Percentiles rank a stretch among this genome's conserved stretches.
phyloP scores from a whole-genome alignment of 2,329 filamentous ascomycete species.

The Chaetomiaceae sp. region DNA sequence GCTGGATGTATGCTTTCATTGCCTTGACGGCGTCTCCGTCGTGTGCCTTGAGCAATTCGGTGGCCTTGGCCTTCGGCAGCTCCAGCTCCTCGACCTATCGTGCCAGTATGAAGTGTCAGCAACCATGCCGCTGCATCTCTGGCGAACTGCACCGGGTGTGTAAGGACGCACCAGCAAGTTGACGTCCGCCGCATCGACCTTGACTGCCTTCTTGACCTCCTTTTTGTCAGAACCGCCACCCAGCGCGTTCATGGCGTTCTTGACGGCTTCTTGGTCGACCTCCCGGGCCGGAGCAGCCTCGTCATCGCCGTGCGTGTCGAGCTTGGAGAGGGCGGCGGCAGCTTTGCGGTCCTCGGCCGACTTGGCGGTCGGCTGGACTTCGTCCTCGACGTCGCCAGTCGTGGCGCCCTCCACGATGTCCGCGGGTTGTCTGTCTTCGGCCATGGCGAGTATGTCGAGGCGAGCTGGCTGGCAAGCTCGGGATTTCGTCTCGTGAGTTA shows the following conservation, averaged over 20 bases:
- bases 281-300: slow-evolving; percentile 41
- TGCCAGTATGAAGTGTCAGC: not conserved
- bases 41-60: slow-evolving; percentile 64
- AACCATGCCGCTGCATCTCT: not conserved
- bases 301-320: slow-evolving; percentile 52
- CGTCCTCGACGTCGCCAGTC: slow-evolving; percentile 53
- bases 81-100: slow-evolving; percentile 67
- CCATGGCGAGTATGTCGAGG: slow-evolving; percentile 40
- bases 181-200: slow-evolving; percentile 69
- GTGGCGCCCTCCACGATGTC: slow-evolving; percentile 54
- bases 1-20: slow-evolving; percentile 50
- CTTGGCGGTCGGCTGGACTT: slow-evolving; percentile 47
- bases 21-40: slow-evolving; percentile 65
- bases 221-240: slow-evolving; percentile 36
- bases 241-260: slow-evolving; percentile 64
- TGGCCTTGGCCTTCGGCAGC: slow-evolving; percentile 63
- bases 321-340: slow-evolving; percentile 63
- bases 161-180: slow-evolving; percentile 51
- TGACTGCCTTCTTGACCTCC: slow-evolving; percentile 53
- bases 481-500: not conserved
- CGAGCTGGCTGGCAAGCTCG: slow-evolving; percentile 1
- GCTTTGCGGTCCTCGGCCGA: slow-evolving; percentile 73
- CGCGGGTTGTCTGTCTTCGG: slow-evolving; percentile 54
- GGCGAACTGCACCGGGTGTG: not conserved
- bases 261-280: slow-evolving; percentile 64